Base-by-base conservation (phyloP, 306 rosid species). In the Ochetophila trinervis region DNA sequence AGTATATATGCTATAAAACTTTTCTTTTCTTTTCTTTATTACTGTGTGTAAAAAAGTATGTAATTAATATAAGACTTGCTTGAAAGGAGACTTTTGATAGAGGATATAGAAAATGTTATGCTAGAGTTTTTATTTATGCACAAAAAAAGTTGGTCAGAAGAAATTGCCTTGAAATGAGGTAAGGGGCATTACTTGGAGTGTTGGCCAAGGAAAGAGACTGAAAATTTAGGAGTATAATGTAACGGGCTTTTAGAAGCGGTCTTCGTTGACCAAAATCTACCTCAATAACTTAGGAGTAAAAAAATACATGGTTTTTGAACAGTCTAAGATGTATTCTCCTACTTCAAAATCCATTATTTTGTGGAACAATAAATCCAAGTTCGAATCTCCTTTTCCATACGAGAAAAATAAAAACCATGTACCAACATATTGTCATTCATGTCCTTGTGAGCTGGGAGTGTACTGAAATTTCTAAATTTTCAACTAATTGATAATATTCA, bases 121-220 rank as follows among this genome's bases (percentile, higher is more conserved):
- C 5, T 22, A 42, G 30, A 48, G 2, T 6, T 10, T 6, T 36
- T 35, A 52, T 52, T 1, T 52, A 50, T 19, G 59, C 32, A 13
- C 14, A 35, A 44, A 34, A 5, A 57, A 18, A 20, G 51, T 27
- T n/a, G 14, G 19, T 2, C 44, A 19, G 23, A 40, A 73, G 40
- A 58, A 59, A 5, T 22, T 60, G n/a, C 59, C 20, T 0, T 30
- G 34, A 51, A 63, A 60, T 18, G 14, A 32, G 32, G 54, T 50
- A 20, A 15, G n/a, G 6, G 6, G 35, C 30, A 13, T 67, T 71
- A 55, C 67, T 58, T 63, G 78, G 75, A 16, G 80, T 61, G 65
- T 57, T 0, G 66, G 0, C 34, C 73, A 80, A 75, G 72, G 17
- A 49, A 27, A 2, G 19, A 27, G 30, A 4, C 18, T 7, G 1